These are phyloP conservation scores for Phytophthora aleatoria DNA, from an alignment of 352 stramenopile species.

Conservation along the genomic window DNA sequence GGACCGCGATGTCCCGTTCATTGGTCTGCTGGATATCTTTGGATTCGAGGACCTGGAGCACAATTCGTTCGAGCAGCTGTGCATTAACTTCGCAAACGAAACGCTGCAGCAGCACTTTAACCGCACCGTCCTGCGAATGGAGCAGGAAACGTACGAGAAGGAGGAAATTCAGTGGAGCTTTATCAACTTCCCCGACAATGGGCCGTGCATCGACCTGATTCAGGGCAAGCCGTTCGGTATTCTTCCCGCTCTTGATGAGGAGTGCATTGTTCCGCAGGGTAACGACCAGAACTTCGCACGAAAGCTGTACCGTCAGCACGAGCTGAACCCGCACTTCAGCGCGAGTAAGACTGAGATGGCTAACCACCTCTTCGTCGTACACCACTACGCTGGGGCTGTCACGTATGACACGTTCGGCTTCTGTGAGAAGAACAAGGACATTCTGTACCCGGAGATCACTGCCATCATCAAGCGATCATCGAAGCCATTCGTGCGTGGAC, in stretches of 20 bases:
- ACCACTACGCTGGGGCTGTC: conserved; percentile 95
- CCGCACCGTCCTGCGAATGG: conserved; percentile 82
- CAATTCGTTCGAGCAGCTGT: conserved; percentile 96
- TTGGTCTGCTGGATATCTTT: conserved; percentile 89
- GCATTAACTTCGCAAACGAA: conserved; percentile 95
- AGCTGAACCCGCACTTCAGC: conserved; percentile 70
- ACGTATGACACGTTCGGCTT: conserved; percentile 94
- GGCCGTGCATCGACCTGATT: conserved; percentile 90
- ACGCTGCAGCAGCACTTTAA: conserved; percentile 95
- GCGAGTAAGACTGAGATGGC: conserved; percentile 79
- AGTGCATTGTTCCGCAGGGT: conserved; percentile 89
- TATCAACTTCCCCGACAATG: conserved; percentile 91
- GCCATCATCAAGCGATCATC: conserved; percentile 73
- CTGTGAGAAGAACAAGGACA: conserved; percentile 97
- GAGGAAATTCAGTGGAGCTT: conserved; percentile 91
- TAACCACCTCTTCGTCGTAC: conserved; percentile 81
- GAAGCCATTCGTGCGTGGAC: conserved; percentile 68
- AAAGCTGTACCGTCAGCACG: conserved; percentile 80
- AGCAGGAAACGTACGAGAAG: conserved; percentile 88
- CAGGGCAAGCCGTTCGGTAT: conserved; percentile 85
- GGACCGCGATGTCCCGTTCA: conserved; percentile 60
- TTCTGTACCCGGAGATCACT: conserved; percentile 86
- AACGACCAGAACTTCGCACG: conserved; percentile 88
- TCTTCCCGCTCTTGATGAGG: conserved; percentile 87
- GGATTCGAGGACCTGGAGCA: conserved; percentile 85